A percentile compares a stretch with the other conserved stretches of the same genome.
phyloP scores from a whole-genome alignment of 2,329 filamentous ascomycete genomes.

The Aspergillus fumigatus region DNA sequence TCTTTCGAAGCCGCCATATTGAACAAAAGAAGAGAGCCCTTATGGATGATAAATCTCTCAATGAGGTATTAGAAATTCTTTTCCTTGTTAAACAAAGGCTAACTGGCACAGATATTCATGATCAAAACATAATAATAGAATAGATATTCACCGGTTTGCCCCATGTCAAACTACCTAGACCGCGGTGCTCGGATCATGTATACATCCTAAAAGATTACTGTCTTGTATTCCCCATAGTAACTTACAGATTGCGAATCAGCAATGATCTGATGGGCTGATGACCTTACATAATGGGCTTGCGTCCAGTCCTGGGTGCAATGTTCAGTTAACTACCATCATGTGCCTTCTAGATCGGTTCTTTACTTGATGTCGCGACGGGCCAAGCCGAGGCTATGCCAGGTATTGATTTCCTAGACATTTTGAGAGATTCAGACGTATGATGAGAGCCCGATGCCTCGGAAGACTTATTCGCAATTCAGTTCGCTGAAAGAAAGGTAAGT shows the following conservation, averaged over 20 bases:
- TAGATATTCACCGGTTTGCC: not conserved
- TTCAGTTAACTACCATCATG: not conserved
- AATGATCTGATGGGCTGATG: not conserved
- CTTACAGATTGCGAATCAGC: not conserved
- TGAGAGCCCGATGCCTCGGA: not conserved
- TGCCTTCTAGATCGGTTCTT: not conserved
- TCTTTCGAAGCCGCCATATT: slow-evolving; percentile 76
- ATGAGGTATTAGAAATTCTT: slow-evolving; percentile 60
- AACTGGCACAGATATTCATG: slow-evolving; percentile 34
- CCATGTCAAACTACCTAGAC: not conserved
- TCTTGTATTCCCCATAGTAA: not conserved
- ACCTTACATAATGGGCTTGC: not conserved
- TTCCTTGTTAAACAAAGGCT: slow-evolving; percentile 6
- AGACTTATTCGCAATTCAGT: not conserved
- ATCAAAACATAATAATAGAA: slow-evolving; percentile 20
- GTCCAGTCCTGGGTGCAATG: not conserved
- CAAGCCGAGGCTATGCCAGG: not conserved
- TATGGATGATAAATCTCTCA: slow-evolving; percentile 74
- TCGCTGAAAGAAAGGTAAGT: not conserved
- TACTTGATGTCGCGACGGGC: not conserved
- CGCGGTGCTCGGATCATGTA: not conserved
- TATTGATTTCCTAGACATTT: not conserved
- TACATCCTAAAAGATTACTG: not conserved
- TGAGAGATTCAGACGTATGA: not conserved
- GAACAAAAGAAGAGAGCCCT: slow-evolving; percentile 81